phyloP scores from a whole-genome alignment of 140 eudicot species.

The Oenanthe javanica region DNA sequence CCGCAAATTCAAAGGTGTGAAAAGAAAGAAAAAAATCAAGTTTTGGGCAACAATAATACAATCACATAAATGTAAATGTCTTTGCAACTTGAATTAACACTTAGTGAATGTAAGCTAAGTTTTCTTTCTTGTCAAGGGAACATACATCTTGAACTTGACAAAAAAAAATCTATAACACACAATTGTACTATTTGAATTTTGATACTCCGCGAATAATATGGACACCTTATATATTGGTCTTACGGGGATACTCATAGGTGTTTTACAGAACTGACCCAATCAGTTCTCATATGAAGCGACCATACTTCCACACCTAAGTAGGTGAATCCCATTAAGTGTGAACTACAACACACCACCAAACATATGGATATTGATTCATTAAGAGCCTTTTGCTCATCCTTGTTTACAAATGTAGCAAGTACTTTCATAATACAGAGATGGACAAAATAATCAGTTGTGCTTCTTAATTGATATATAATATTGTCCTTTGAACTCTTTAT shows the following conservation, averaged over 20 bases:
- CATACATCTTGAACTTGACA: neutral
- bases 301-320: slow-evolving; percentile 1
- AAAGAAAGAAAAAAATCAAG: neutral
- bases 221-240: neutral
- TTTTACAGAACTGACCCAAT: neutral
- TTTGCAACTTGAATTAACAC: neutral
- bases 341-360: no score
- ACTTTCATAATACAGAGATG: no score
- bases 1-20: neutral
- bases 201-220: no score
- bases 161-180: neutral
- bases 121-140: neutral
- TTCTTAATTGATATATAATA: neutral
- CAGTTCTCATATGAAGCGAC: neutral
- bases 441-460: no score
- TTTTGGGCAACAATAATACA: neutral
- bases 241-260: neutral
- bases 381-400: no score
- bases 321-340: neutral
- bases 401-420: no score
- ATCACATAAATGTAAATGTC: neutral
- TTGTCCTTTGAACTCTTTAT: neutral
- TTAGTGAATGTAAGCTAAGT: no score
- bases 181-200: neutral
- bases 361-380: no score